Base-by-base conservation (phyloP, 2,329 filamentous ascomycete genomes). In the Colletotrichum tabaci region DNA sequence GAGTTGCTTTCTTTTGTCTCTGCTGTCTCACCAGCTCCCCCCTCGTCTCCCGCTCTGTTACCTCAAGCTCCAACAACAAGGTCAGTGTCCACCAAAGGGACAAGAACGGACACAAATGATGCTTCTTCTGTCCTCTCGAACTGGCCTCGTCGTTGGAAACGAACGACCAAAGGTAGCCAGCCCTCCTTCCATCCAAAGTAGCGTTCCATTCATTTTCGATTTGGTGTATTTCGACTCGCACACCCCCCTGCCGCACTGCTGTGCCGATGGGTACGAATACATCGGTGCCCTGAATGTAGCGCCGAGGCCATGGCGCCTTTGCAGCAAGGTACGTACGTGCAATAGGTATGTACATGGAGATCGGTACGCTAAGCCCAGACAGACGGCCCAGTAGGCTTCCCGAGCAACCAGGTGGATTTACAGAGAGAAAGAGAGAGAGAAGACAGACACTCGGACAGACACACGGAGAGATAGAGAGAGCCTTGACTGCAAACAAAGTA, bases 291-390 rank as follows among this genome's bases (percentile, higher is more conserved):
- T 30, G 30, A 30, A 30, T 9, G 5, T 30, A 30, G 30, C 30
- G 30, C 30, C 30, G 50, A 53, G 50, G 35, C 15, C 8, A 53
- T 53, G 26, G 38, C 26, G n/a, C 21, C 26, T n/a, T 55, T 55
- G 52, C 42, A 15, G 42, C 42, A 47, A 61, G 57, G 42, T 61
- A 61, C 42, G 42, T 26, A 26, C 26, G 26, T 26, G 26, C 26
- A 26, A 26, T 26, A 26, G 26, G 26, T 47, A 60, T 21, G 26
- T 47, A 60, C 21, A 53, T 23, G 10, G 26, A 47, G 18, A 21
- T 16, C 23, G n/a, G 57, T 21, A 47, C 42, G 57, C 42, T 35
- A 42, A 47, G 42, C 57, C 30, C 30, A 30, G 30, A 30, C 30
- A 30, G 30, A 30, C 30, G 30, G 30, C 30, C 30, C 30, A 30